Evolutionary conservation across 2,329 filamentous ascomycete genomes (phyloP).

Genomic region (Botrytis squamosa): DNA sequence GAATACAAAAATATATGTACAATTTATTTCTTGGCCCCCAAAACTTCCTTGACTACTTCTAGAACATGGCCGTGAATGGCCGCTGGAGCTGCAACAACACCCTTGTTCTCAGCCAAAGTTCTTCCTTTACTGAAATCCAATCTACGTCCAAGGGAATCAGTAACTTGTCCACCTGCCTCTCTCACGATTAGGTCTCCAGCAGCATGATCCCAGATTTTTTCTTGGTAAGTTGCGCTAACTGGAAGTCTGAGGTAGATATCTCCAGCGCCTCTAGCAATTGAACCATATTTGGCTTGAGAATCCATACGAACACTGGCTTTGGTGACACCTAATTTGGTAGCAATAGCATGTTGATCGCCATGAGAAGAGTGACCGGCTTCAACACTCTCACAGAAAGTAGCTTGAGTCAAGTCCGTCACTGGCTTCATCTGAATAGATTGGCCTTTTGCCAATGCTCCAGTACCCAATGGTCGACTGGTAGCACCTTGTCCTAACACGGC

Average conservation of each 20-base stretch:
- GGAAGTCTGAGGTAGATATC: constrained; percentile 93
- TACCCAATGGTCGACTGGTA: constrained; percentile 69
- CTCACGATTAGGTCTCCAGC: constrained; percentile 91
- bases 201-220: constrained; percentile 99
- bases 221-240: constrained; percentile 81
- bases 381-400: constrained; percentile 95
- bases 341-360: constrained; percentile 81
- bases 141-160: constrained; percentile 79
- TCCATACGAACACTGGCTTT: constrained; percentile 92
- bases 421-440: constrained; percentile 77
- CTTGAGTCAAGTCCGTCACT: constrained; percentile 69
- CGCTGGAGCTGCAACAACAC: constrained; percentile 83
- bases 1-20: background rate
- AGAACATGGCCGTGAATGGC: constrained; percentile 75
- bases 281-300: constrained; percentile 96
- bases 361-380: constrained; percentile 92
- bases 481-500: constrained; percentile 79
- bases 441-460: constrained; percentile 52
- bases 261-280: constrained; percentile 87
- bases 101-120: constrained; percentile 87
- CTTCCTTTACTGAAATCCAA: constrained; percentile 85
- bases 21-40: constrained; percentile 47
- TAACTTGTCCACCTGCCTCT: constrained; percentile 89
- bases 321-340: constrained; percentile 80
- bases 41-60: constrained; percentile 76